Percentiles rank a stretch among this genome's conserved stretches.
Conservation (phyloP, 192 early-diverging fungal species). For the Mortierella claussenii region DNA sequence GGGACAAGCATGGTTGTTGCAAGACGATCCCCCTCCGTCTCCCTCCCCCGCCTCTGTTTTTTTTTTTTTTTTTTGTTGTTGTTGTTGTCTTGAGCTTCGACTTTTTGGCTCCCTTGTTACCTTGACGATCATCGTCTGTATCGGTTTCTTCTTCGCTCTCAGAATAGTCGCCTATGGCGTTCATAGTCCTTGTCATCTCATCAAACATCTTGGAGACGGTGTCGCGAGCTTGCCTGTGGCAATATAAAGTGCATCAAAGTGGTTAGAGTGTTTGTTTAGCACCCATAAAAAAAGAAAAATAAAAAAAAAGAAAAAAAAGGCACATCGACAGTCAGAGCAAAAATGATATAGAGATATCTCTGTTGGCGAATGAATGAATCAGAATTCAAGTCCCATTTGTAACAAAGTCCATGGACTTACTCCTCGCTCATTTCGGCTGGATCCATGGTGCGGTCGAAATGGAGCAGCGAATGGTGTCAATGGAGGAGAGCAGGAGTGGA, state of each 20-base stretch:
- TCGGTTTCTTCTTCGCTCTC: slow-evolving; percentile 24
- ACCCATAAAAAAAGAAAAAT: not conserved
- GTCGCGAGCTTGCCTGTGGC: slow-evolving; percentile 29
- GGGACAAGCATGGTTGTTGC: too few relatives aligned
- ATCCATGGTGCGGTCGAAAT: slow-evolving; percentile 24
- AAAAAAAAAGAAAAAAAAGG: not conserved
- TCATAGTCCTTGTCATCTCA: slow-evolving; percentile 34
- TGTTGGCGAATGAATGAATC: not conserved
- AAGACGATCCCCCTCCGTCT: too few relatives aligned
- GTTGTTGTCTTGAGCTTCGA: not conserved
- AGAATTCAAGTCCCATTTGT: not conserved
- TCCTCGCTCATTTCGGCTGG: slow-evolving; percentile 15
- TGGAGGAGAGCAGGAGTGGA: not conserved
- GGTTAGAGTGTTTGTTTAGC: too few relatives aligned
- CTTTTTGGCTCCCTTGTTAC: too few relatives aligned
- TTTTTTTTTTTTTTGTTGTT: not conserved
- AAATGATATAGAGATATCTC: not conserved
- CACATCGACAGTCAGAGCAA: not conserved
- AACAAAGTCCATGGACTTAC: too few relatives aligned
- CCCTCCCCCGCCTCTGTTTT: too few relatives aligned
- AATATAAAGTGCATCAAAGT: too few relatives aligned
- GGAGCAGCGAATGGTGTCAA: not conserved
- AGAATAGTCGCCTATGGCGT: slow-evolving; percentile 20
- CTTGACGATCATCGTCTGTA: not conserved
- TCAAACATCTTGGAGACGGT: slow-evolving; percentile 31